Conservation (phyloP, 176 grass and related monocot genomes). For the Hordeum vulgare region DNA sequence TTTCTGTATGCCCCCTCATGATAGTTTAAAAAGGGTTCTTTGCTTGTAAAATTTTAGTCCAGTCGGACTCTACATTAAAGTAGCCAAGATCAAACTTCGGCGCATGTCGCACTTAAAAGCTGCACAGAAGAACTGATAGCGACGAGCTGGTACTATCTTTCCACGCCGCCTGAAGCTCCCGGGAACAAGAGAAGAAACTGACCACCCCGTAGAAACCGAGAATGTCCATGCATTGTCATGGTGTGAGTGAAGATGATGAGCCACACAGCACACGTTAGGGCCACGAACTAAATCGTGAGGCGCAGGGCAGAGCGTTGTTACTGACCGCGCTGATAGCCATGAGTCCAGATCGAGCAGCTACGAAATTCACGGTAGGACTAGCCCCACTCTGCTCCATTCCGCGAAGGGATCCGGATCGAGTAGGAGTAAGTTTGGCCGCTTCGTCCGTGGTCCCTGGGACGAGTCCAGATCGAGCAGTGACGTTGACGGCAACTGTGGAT, state of each 20-base stretch:
- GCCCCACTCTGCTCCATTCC: not conserved
- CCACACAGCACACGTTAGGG: not conserved
- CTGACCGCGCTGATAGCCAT: not conserved
- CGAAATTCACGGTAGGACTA: not conserved
- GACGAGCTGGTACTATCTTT: too few species aligned
- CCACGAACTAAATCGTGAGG: not conserved
- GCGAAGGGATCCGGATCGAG: not conserved
- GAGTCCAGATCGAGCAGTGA: not conserved
- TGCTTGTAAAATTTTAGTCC: too few species aligned
- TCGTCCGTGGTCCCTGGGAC: not conserved
- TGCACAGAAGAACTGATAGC: too few species aligned
- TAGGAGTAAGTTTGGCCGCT: not conserved
- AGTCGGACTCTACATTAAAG: too few species aligned
- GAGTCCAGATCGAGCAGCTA: not conserved
- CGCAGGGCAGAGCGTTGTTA: not conserved
- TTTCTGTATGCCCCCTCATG: too few species aligned
- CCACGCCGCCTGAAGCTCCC: too few species aligned
- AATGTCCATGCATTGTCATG: not conserved
- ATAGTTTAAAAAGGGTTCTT: too few species aligned
- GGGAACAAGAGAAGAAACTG: not conserved
- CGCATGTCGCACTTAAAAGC: too few species aligned
- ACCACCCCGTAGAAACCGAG: not conserved
- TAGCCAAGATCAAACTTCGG: too few species aligned
- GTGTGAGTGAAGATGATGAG: not conserved
- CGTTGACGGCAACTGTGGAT: constrained; percentile 5